phyloP scores from a whole-genome alignment of 1,284 basidiomycete species.

The Cystobasidium pallidum region DNA sequence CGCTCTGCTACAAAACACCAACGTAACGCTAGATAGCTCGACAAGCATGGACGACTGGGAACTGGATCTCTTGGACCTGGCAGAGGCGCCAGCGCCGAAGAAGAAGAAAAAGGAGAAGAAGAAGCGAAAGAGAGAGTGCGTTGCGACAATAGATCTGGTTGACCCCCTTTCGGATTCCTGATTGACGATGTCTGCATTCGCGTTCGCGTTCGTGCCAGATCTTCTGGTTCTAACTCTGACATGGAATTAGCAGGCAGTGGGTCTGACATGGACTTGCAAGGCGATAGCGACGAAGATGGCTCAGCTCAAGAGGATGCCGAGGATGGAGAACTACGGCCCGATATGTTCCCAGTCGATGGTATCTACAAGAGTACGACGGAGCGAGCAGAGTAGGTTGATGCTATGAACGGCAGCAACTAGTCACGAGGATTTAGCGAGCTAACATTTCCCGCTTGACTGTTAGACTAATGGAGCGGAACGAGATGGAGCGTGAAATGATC shows the following conservation, averaged over 20 bases:
- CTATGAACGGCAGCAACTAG: background rate
- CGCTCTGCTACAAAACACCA: no score
- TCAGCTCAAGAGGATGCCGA: slow-evolving; percentile 9
- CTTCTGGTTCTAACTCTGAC: slow-evolving; percentile 43
- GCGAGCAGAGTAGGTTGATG: slow-evolving; percentile 29
- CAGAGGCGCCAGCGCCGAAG: slow-evolving; percentile 37
- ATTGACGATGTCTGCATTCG: background rate
- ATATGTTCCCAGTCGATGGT: slow-evolving; percentile 43
- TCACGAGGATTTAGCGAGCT: background rate
- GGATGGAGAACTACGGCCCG: slow-evolving; percentile 35
- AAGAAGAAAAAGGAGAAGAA: slow-evolving; percentile 37
- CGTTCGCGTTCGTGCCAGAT: no score
- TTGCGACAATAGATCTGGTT: background rate
- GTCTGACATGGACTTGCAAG: slow-evolving; percentile 28
- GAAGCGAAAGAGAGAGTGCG: slow-evolving; percentile 37
- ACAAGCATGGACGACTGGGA: slow-evolving; percentile 44
- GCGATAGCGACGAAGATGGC: slow-evolving; percentile 17
- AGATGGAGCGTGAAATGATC: slow-evolving; percentile 43
- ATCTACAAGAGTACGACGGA: slow-evolving; percentile 39
- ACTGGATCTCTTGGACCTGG: slow-evolving; percentile 42
- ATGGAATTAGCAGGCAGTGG: slow-evolving; percentile 28
- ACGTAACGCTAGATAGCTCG: background rate
- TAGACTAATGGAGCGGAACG: slow-evolving; percentile 36
- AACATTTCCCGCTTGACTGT: background rate
- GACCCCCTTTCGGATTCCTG: background rate